Evolutionary conservation across 2,329 filamentous ascomycete species (phyloP).

Genomic region (Exophiala mesophila): DNA sequence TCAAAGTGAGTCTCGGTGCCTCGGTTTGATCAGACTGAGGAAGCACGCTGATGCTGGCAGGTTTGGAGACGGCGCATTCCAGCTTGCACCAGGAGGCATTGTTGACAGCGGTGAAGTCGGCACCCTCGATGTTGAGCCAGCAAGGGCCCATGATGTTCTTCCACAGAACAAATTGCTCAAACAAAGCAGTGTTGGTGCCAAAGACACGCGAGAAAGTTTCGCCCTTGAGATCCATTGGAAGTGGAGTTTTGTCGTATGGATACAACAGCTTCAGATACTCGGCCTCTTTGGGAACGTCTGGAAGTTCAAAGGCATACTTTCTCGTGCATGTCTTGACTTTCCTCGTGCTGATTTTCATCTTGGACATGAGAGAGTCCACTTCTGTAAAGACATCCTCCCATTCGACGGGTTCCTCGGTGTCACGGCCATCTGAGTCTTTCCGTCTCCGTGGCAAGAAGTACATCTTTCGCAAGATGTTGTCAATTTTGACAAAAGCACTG

Average conservation of each 20-base stretch:
- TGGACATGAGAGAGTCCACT: slow-evolving; percentile 82
- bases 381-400: slow-evolving; percentile 90
- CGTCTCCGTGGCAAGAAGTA: slow-evolving; percentile 81
- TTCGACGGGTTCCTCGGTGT: slow-evolving; percentile 71
- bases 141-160: slow-evolving; percentile 99
- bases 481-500: slow-evolving; percentile 92
- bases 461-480: slow-evolving; percentile 87
- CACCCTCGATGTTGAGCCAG: slow-evolving; percentile 86
- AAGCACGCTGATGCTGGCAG: slow-evolving; percentile 66
- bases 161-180: slow-evolving; percentile 97
- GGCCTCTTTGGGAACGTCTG: slow-evolving; percentile 77
- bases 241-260: slow-evolving; percentile 74
- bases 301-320: slow-evolving; percentile 93
- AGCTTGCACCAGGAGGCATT: slow-evolving; percentile 97
- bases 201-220: slow-evolving; percentile 94
- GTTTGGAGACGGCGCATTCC: slow-evolving; percentile 75
- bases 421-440: slow-evolving; percentile 54
- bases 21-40: slow-evolving; percentile 77
- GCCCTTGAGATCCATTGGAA: slow-evolving; percentile 68
- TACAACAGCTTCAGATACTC: slow-evolving; percentile 96
- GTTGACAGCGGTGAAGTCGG: slow-evolving; percentile 76
- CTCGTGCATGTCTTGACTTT: slow-evolving; percentile 87
- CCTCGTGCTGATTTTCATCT: slow-evolving; percentile 77
- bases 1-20: slow-evolving; percentile 82
- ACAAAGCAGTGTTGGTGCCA: slow-evolving; percentile 85